Evolutionary conservation across 2,329 filamentous ascomycete species (phyloP).

Genomic region (Apiospora marii): DNA sequence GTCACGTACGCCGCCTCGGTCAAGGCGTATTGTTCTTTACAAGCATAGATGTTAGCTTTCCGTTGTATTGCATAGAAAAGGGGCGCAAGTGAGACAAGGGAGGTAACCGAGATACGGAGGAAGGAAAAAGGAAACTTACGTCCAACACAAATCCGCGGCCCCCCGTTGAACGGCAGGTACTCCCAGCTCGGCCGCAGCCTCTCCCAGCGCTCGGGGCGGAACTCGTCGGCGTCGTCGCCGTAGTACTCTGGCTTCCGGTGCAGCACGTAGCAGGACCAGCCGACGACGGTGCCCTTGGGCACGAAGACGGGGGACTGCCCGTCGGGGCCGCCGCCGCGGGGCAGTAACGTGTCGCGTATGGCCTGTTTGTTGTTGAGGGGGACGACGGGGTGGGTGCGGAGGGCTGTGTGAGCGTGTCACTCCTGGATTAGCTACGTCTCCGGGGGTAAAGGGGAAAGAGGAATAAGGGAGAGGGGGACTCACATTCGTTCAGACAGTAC

Average conservation of each 20-base stretch:
- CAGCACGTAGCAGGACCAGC: conserved; percentile 52
- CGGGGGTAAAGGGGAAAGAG: no score
- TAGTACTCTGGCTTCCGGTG: conserved; percentile 51
- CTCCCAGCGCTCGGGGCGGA: conserved; percentile 55
- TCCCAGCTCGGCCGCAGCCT: conserved; percentile 32
- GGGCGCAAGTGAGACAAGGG: no score
- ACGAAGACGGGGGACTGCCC: conserved; percentile 37
- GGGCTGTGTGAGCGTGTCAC: conserved; percentile 24
- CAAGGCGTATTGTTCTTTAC: conserved; percentile 25
- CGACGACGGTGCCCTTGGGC: conserved; percentile 48
- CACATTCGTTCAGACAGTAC: conserved; percentile 33
- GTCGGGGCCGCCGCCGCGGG: conserved; percentile 37
- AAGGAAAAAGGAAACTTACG: conserved; percentile 25
- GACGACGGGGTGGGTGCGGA: conserved; percentile 38
- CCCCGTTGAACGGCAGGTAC: conserved; percentile 38
- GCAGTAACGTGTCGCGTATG: conserved; percentile 34
- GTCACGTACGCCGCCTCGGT: conserved; percentile 26
- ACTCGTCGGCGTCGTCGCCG: conserved; percentile 50
- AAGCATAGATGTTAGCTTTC: background rate
- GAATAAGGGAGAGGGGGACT: background rate
- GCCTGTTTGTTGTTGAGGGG: conserved; percentile 36
- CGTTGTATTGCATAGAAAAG: no score
- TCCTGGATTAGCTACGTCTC: no score
- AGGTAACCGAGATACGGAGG: no score
- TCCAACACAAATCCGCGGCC: conserved; percentile 34